Conservation (phyloP, 2,329 filamentous ascomycete species). For the Colletotrichum tropicale region DNA sequence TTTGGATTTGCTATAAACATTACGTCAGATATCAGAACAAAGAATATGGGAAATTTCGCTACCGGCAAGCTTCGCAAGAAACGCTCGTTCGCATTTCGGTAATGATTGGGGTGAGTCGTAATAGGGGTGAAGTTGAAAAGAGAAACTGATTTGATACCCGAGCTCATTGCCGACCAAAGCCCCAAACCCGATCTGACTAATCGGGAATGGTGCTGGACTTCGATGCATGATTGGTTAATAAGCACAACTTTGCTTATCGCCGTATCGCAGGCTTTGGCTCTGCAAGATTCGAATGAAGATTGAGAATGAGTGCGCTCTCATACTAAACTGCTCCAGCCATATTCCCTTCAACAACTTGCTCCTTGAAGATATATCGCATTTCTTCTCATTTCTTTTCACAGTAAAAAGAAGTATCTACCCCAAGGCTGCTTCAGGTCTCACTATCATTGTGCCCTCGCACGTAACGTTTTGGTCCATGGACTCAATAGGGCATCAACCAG, state of each 20-base stretch:
- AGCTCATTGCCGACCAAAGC: background rate
- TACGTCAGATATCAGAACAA: background rate
- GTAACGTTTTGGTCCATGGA: background rate
- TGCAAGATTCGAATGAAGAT: background rate
- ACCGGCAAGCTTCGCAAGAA: background rate
- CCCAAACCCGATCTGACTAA: background rate
- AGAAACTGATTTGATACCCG: background rate
- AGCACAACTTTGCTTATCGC: background rate
- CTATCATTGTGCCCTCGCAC: background rate
- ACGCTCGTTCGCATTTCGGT: background rate
- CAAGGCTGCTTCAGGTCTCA: background rate
- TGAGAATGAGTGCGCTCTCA: background rate
- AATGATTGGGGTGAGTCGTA: background rate
- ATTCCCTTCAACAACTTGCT: background rate
- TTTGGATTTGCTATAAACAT: background rate
- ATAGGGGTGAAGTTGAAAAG: background rate
- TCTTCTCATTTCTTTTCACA: too few relatives aligned
- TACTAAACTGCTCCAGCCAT: background rate
- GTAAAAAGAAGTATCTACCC: too few relatives aligned
- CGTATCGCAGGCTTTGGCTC: background rate
- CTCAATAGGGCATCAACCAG: background rate
- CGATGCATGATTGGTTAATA: background rate
- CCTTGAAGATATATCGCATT: background rate
- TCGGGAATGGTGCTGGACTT: background rate
- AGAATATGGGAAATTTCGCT: fast-evolving